Percentiles rank a stretch among this genome's conserved stretches.
Evolutionary conservation across 108 stramenopile species (phyloP).

Genomic region (Epithemia pelagica): DNA sequence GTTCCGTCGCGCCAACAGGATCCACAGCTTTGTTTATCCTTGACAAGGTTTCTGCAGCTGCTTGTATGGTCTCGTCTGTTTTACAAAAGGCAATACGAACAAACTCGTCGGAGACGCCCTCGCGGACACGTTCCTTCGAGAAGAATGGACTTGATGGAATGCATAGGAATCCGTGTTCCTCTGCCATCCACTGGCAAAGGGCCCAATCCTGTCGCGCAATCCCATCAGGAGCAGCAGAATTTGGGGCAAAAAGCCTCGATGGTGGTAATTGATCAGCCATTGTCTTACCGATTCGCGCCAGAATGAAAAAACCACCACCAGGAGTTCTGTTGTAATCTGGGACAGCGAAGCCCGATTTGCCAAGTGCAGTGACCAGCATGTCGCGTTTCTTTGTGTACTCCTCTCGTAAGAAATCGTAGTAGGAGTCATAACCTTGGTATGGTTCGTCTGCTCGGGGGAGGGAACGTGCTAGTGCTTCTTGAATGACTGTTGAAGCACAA

Average conservation of each 20-base stretch:
- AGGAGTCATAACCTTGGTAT: constrained; percentile 67
- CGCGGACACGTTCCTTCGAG: constrained; percentile 46
- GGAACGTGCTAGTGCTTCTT: constrained; percentile 82
- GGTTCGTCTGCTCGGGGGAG: constrained; percentile 79
- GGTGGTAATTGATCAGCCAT: constrained; percentile 42
- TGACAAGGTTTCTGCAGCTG: constrained; percentile 57
- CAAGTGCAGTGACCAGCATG: constrained; percentile 55
- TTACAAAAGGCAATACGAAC: constrained; percentile 98
- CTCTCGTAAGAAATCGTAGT: constrained; percentile 68
- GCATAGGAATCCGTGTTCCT: constrained; percentile 85
- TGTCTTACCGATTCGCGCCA: constrained; percentile 76
- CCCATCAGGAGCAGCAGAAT: constrained; percentile 72
- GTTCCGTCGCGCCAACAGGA: constrained; percentile 7
- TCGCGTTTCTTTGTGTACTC: constrained; percentile 85
- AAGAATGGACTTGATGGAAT: constrained; percentile 97
- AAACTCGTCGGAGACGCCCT: constrained; percentile 68
- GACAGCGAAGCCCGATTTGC: constrained; percentile 66
- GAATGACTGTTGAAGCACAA: constrained; percentile 90
- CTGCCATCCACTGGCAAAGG: constrained; percentile 91
- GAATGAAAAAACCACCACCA: constrained; percentile 91
- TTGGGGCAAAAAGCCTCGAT: constrained; percentile 37
- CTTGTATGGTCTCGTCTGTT: constrained; percentile 85
- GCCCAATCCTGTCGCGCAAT: constrained; percentile 78
- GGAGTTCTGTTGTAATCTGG: constrained; percentile 67
- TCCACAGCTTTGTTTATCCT: background rate